Conservation (phyloP, 2,329 filamentous ascomycete genomes). For the Sarocladium oryzae region DNA sequence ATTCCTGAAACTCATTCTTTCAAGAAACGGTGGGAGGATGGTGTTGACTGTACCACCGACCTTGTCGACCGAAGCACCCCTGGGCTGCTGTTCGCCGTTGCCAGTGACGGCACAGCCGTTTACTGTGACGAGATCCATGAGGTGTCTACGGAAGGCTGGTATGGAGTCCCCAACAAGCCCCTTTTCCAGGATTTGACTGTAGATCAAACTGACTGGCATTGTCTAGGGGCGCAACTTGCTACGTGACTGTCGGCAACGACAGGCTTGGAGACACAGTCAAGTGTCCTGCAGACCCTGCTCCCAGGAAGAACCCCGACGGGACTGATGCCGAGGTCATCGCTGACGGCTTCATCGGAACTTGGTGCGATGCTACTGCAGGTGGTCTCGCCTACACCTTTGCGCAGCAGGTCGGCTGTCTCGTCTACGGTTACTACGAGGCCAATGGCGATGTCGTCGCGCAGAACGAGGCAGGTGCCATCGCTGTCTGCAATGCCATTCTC, state of each 20-base stretch:
- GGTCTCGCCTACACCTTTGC: slow-evolving; percentile 1
- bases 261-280: background rate
- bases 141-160: slow-evolving; percentile 4
- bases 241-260: background rate
- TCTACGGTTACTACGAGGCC: slow-evolving; percentile 2
- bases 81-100: background rate
- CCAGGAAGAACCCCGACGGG: background rate
- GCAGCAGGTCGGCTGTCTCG: background rate
- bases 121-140: slow-evolving; percentile 2
- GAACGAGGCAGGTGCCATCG: background rate
- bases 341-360: background rate
- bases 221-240: background rate
- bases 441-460: background rate
- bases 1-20: background rate
- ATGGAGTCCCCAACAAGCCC: background rate
- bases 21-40: background rate
- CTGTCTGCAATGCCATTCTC: background rate
- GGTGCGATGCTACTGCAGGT: background rate
- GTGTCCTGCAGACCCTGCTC: background rate
- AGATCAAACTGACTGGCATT: background rate
- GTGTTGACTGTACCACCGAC: slow-evolving; percentile 1
- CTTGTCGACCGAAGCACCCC: background rate
- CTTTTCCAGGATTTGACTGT: background rate
- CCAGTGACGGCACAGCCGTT: slow-evolving; percentile 1
- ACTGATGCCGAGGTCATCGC: background rate